A percentile compares a stretch with the other conserved stretches of the same genome.
Conservation (phyloP, 495 filamentous ascomycete species). For the Penicillium paradoxum region DNA sequence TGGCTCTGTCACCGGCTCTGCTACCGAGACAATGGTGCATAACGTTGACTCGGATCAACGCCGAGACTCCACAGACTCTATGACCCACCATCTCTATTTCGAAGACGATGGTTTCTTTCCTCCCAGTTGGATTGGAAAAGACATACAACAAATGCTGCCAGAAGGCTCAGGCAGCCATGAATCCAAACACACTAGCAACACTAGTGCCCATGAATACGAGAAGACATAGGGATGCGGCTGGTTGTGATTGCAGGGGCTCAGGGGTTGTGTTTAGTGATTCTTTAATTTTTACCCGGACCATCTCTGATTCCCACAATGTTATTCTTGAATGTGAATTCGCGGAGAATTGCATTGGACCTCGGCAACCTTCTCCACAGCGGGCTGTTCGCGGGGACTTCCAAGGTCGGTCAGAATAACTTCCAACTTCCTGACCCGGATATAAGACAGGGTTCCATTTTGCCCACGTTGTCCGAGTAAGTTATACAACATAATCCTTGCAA, state of each 20-base stretch:
- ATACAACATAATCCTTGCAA: too few species aligned
- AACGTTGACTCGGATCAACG: slow-evolving; percentile 1
- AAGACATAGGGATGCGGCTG: background rate
- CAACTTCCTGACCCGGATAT: background rate
- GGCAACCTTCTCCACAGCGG: background rate
- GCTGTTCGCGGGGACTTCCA: background rate
- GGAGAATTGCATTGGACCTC: background rate
- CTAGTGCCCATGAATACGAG: background rate
- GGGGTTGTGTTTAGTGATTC: background rate
- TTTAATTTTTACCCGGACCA: too few species aligned
- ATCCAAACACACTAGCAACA: background rate
- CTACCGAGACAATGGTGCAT: background rate
- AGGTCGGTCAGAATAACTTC: too few species aligned
- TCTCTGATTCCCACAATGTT: too few species aligned
- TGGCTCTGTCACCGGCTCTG: background rate
- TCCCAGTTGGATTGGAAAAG: slow-evolving; percentile 30
- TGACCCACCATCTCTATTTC: slow-evolving; percentile 36
- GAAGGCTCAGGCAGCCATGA: slow-evolving; percentile 7
- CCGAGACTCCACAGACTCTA: slow-evolving; percentile 4
- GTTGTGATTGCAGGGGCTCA: background rate
- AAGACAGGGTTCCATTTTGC: too few species aligned
- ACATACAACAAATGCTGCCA: slow-evolving; percentile 11
- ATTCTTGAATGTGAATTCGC: background rate
- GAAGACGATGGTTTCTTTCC: slow-evolving; percentile 42
- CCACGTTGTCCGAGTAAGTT: too few species aligned